phyloP scores from a whole-genome alignment of 2,329 filamentous ascomycete genomes.

The Claviceps quebecensis region DNA sequence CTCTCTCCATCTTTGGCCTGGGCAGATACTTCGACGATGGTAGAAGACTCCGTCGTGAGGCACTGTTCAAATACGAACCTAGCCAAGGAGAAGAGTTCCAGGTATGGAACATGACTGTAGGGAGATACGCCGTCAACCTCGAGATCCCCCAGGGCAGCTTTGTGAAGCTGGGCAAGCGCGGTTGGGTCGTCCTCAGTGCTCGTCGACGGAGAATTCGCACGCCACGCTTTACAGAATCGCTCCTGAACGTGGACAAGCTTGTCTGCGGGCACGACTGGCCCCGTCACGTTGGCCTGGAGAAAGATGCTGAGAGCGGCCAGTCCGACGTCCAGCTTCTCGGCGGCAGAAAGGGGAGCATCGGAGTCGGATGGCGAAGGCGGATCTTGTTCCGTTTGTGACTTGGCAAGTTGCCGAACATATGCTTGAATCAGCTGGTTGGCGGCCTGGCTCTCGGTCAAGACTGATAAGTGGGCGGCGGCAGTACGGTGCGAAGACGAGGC shows the following conservation, averaged over 20 bases:
- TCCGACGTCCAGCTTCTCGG: slow-evolving; percentile 15
- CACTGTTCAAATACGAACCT: slow-evolving; percentile 28
- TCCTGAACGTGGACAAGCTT: slow-evolving; percentile 16
- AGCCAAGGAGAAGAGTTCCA: slow-evolving; percentile 74
- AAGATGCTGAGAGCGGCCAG: slow-evolving; percentile 52
- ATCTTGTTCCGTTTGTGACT: not conserved
- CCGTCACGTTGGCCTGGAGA: slow-evolving; percentile 76
- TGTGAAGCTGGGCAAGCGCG: slow-evolving; percentile 29
- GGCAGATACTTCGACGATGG: slow-evolving; percentile 14
- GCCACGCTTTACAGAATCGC: slow-evolving; percentile 27
- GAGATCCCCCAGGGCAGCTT: slow-evolving; percentile 51
- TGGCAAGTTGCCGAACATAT: slow-evolving; percentile 1
- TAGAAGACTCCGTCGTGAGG: slow-evolving; percentile 10
- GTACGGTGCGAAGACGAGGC: slow-evolving; percentile 5
- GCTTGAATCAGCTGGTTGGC: slow-evolving; percentile 6
- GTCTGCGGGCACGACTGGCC: slow-evolving; percentile 49
- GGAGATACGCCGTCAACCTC: slow-evolving; percentile 74
- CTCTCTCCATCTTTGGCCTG: slow-evolving; percentile 26
- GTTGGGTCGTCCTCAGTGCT: not conserved
- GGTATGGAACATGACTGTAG: slow-evolving; percentile 69
- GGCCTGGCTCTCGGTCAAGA: slow-evolving; percentile 5
- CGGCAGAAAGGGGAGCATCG: slow-evolving; percentile 1
- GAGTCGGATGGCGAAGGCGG: not conserved
- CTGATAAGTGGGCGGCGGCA: slow-evolving; percentile 5
- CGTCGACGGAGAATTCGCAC: not conserved